Evolutionary conservation across 108 stramenopile genomes (phyloP), one percentile per base, ranked within the genome.

Genomic region (Cyclotella cryptica): DNA sequence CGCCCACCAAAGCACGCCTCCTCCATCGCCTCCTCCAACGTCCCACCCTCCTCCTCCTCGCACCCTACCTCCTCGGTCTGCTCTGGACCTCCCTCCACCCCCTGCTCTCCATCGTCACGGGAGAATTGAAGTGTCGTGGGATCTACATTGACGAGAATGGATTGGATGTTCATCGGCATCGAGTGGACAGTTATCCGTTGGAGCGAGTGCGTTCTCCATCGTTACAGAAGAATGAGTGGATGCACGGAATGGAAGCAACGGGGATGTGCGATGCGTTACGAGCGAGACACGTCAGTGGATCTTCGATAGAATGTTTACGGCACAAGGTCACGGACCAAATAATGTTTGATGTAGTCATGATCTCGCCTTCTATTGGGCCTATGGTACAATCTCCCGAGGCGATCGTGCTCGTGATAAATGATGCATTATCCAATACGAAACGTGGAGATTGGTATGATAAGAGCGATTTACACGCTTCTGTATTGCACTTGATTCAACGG

Each of bases 61-160:
- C 89, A 0, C 87, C 89, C 0, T 95, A 86, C 72, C n/a, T 89
- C 57, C 22, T 95, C n/a, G 94, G 92, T 4, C 52, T 92, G 27
- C 0, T 86, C 0, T 96, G 95, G 95, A 87, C 86, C 11, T 67
- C 72, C 15, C 68, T 85, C 15, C 90, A 93, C 83, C 93, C 92
- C 0, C 47, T 89, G 13, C 79, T 87, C 17, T 96, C 92, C 11
- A 63, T 93, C 4, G 58, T 92, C 4, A 93, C 92, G 3, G 92
- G 95, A 41, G 91, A 91, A 80, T 57, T 83, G 24, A 91, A 93
- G 79, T 91, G 92, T 55, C 86, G 94, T 17, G 90, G 92, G 24
- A 73, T 66, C 66, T 95, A 78, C 74, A 89, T 93, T 65, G 95
- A 96, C 69, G 95, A 96, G 77, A 84, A 92, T 71, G 86, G 90